Evolutionary conservation across 2,329 filamentous ascomycete species (phyloP), one percentile per base, ranked within the genome.

Genomic region (Ophiostoma ips): DNA sequence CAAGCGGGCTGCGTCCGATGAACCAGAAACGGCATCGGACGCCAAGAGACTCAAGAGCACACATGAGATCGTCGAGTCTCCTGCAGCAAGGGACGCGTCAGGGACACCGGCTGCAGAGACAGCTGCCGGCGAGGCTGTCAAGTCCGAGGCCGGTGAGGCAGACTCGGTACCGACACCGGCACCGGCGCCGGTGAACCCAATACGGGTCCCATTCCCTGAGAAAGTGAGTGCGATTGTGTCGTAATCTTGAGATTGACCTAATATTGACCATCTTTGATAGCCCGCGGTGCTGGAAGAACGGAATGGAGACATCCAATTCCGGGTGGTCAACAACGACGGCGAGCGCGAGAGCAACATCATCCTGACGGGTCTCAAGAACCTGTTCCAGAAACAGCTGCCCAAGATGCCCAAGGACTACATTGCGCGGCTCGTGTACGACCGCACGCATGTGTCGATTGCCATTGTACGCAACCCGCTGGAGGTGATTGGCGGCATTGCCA

Each of bases 361-460:
- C 59, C 73, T 98, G 52, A 95, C 90, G 0, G 92, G 92, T 11
- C 72, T 98, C 50, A 98, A 96, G 64, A 95, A 89, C 62, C 94
- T 98, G 56, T 96, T 98, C 61, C 92, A 98, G 64, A 96, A 96
- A 60, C 92, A 98, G 62, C 73, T 98, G 6, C 92, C 92, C 0
- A 96, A 96, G 67, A 98, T 98, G 92, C 92, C 92, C 12, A 95
- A 96, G 66, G 92, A 96, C 62, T 98, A 98, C 64, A 96, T 98
- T 58, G 92, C 92, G 3, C 85, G 92, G 37, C 79, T 98, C 7
- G 92, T 98, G 51, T 98, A 98, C 68, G 92, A 98, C 66, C 83
- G 92, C 48, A 95, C 90, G 6, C 92, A 98, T 70, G 66, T 96
- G 54, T 95, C 87, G 35, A 95, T 98, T 58, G 92, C 92, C 16